phyloP scores from a whole-genome alignment of 371 early-diverging fungal genomes.

The Mucor saturninus region DNA sequence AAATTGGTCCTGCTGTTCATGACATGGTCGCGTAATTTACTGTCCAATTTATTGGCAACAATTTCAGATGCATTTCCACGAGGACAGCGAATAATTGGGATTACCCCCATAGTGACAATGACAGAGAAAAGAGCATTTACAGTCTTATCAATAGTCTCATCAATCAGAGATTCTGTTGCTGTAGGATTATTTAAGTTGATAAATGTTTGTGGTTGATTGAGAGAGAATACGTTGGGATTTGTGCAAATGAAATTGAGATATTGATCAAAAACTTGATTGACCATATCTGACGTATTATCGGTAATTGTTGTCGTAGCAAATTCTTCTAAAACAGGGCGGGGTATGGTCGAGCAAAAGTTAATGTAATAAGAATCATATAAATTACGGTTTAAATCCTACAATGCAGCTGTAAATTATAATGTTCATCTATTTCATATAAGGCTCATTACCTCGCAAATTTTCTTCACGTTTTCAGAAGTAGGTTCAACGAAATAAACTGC shows the following conservation, averaged over 20 bases:
- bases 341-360: constrained; percentile 90
- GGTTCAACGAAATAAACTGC: constrained; percentile 98
- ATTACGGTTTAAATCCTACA: constrained; percentile 85
- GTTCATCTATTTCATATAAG: too few species aligned
- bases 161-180: constrained; percentile 81
- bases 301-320: constrained; percentile 83
- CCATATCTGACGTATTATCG: constrained; percentile 71
- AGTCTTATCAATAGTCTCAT: constrained; percentile 75
- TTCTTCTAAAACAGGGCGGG: constrained; percentile 92
- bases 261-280: constrained; percentile 96
- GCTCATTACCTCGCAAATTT: constrained; percentile 72
- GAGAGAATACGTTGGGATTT: constrained; percentile 94
- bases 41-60: constrained; percentile 88
- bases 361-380: constrained; percentile 96
- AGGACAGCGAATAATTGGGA: constrained; percentile 92
- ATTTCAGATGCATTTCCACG: constrained; percentile 94
- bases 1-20: constrained; percentile 83
- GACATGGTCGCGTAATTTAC: constrained; percentile 87
- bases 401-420: background rate
- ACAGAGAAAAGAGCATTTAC: constrained; percentile 89
- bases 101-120: constrained; percentile 87
- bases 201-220: constrained; percentile 86
- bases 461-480: constrained; percentile 80
- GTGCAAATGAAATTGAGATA: constrained; percentile 93
- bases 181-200: constrained; percentile 78